phyloP scores from a whole-genome alignment of 164 flowering plant genomes.

The Santalum album region DNA sequence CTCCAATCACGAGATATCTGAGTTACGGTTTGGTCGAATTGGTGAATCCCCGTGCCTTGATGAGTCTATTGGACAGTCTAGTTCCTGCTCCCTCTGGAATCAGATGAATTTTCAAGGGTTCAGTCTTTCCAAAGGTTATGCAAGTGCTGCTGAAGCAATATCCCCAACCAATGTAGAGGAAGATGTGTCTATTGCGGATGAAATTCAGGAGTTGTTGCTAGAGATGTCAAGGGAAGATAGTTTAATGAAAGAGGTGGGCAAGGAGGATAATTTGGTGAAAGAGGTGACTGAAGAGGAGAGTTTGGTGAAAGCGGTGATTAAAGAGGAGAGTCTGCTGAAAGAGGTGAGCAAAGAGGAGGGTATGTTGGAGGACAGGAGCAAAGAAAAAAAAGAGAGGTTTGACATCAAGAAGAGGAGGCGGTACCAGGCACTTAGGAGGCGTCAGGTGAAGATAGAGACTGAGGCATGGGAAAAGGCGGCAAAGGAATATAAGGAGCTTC shows the following conservation, averaged over 20 bases:
- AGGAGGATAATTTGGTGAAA: slow-evolving; percentile 7
- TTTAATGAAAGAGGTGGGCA: slow-evolving; percentile 10
- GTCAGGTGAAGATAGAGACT: slow-evolving; percentile 86
- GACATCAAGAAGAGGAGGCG: slow-evolving; percentile 29
- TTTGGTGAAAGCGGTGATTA: too few species aligned
- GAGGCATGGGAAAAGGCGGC: slow-evolving; percentile 90
- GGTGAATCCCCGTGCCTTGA: slow-evolving; percentile 14
- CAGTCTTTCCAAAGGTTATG: slow-evolving; percentile 27
- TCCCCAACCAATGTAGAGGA: slow-evolving; percentile 53
- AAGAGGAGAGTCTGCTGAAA: background rate
- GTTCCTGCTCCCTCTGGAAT: slow-evolving; percentile 15
- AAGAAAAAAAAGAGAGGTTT: slow-evolving; percentile 6
- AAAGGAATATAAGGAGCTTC: slow-evolving; percentile 72
- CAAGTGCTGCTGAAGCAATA: slow-evolving; percentile 54
- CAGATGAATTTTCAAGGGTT: slow-evolving; percentile 16
- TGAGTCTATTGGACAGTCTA: slow-evolving; percentile 15
- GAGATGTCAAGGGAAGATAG: slow-evolving; percentile 10
- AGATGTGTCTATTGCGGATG: slow-evolving; percentile 35
- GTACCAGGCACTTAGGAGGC: slow-evolving; percentile 34
- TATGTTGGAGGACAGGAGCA: background rate
- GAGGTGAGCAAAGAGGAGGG: slow-evolving; percentile 5
- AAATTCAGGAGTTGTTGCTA: slow-evolving; percentile 32
- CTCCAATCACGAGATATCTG: slow-evolving; percentile 12
- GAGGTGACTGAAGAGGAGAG: background rate
- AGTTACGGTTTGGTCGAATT: slow-evolving; percentile 19